Evolutionary conservation across 305 asterid genomes (phyloP).

Genomic region (Solanum hybrid): DNA sequence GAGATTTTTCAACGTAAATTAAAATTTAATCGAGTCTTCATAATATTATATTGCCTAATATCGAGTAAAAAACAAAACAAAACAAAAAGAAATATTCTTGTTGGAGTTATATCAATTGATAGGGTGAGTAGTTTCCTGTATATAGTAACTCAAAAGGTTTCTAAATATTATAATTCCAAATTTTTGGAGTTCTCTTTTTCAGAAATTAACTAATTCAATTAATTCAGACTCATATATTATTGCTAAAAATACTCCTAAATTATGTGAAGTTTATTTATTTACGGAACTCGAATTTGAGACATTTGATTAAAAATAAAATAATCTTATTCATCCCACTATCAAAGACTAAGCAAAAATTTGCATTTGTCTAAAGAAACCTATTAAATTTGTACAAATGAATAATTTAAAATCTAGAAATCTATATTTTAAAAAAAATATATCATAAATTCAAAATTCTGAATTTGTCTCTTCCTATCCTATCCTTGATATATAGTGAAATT

Average conservation of each 20-base stretch:
- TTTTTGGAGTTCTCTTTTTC: background rate
- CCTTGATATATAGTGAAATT: background rate
- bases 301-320: background rate
- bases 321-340: background rate
- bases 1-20: background rate
- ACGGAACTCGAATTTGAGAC: background rate
- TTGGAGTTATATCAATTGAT: background rate
- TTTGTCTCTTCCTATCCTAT: background rate
- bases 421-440: accelerated
- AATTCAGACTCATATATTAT: background rate
- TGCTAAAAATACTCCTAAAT: background rate
- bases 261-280: background rate
- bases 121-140: background rate
- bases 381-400: background rate
- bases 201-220: background rate
- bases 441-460: background rate
- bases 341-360: background rate
- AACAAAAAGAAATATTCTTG: background rate
- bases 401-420: background rate
- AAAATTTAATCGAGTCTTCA: background rate
- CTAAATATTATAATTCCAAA: background rate
- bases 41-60: background rate
- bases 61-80: background rate
- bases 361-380: background rate
- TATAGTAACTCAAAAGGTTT: background rate